Conservation (phyloP, 202 grass and related monocot genomes). For the Zizania palustris region DNA sequence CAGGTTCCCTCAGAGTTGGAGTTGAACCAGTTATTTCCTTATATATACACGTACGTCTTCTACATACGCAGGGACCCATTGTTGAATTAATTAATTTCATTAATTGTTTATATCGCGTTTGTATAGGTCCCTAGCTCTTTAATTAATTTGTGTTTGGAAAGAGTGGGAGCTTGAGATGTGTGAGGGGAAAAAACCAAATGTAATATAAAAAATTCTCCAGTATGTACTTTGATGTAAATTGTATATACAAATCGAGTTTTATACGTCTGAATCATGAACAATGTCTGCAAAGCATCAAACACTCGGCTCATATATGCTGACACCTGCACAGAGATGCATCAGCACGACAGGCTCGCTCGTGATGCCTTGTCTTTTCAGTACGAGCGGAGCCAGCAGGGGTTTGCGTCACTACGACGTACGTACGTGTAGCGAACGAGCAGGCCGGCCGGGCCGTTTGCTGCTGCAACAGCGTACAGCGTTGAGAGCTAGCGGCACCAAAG, state of each 20-base stretch:
- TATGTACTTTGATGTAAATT: not conserved
- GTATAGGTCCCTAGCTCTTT: not conserved
- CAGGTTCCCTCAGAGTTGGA: conserved; percentile 49
- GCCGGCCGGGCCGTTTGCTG: not conserved
- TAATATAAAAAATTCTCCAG: not conserved
- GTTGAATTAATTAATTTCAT: conserved; percentile 37
- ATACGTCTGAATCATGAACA: not conserved
- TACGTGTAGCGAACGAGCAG: not conserved
- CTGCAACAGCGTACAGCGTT: not conserved
- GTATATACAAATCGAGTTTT: not conserved
- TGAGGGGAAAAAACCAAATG: conserved; percentile 6
- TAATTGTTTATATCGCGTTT: conserved; percentile 17
- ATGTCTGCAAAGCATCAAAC: not conserved
- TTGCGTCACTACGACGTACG: not conserved
- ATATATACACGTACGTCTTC: not conserved
- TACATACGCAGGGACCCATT: not conserved
- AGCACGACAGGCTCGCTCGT: not conserved
- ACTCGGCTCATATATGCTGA: not conserved
- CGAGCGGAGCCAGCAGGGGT: no score
- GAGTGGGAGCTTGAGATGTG: not conserved
- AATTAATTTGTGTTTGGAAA: not conserved
- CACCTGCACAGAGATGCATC: not conserved
- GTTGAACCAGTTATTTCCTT: conserved; percentile 6
- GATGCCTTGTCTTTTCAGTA: not conserved
- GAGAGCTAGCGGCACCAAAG: not conserved